Evolutionary conservation across 164 flowering plant genomes (phyloP), one percentile per base, ranked within the genome.

Genomic region (Pachysandra terminalis): DNA sequence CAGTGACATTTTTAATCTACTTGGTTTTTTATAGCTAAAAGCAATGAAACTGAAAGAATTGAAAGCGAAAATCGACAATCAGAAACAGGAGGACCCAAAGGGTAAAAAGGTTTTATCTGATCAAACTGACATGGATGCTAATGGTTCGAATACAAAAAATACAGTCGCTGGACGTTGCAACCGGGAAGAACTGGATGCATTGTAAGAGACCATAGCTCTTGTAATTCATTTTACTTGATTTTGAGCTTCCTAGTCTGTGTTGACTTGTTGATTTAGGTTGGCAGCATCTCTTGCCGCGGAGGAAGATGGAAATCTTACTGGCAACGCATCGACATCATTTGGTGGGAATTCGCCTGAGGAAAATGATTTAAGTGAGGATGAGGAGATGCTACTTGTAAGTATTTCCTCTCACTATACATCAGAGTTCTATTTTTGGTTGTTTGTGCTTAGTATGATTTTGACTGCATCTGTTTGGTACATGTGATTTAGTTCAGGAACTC

Each of bases 231-330:
- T 41, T 52, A 28, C 15, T 16, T 57, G 27, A 45, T 64, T 28
- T 41, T 35, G 19, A 61, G 56, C 35, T 61, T 55, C 35, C 65
- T 51, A n/a, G 32, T 56, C 22, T 65, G 26, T 63, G 60, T 64
- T 73, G 52, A 65, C 63, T 68, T 65, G 68, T 73, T 68, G 49
- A 56, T 76, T 60, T 74, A 86, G 90, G 84, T 74, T 84, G 81
- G 90, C 90, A 70, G 88, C 90, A 52, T 84, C 86, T 24, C 77
- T 86, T 75, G 84, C 80, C 25, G 85, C 86, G 1, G 88, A 84
- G 76, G 88, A 84, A 52, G 75, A 73, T 59, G 78, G 66, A 41
- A 55, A 53, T 61, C 26, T 75, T n/a, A 25, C 40, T 61, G 61
- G 57, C 37, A 69, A 59, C 69, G 76, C 74, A 45, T 84, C 87